Evolutionary conservation across 225 moss, liverwort and hornwort genomes (phyloP).

Genomic region (Rhytidiadelphus loreus): DNA sequence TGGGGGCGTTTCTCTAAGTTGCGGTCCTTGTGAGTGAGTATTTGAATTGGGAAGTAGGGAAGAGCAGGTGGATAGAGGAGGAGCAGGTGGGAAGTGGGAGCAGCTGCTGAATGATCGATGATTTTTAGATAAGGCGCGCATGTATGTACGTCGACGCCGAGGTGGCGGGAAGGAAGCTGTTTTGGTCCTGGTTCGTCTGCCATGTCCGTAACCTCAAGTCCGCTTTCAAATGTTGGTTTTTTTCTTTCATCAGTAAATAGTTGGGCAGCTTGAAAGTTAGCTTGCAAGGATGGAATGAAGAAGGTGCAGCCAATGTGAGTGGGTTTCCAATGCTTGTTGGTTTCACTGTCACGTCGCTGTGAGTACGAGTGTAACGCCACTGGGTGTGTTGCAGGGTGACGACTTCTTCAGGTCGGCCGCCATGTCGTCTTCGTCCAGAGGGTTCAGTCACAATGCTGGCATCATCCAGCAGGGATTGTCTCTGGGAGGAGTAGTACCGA

Average conservation of each 20-base stretch:
- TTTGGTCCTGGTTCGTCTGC: background rate
- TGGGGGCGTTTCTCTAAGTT: background rate
- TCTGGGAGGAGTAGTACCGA: background rate
- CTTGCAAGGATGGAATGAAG: background rate
- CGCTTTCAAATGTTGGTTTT: background rate
- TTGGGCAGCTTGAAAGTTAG: background rate
- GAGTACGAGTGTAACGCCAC: slow-evolving; percentile 7
- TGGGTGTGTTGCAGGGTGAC: background rate
- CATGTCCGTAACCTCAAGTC: background rate
- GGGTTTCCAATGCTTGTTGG: background rate
- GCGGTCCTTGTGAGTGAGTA: background rate
- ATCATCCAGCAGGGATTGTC: background rate
- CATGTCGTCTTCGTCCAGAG: slow-evolving; percentile 39
- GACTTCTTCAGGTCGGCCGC: background rate
- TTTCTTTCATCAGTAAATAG: background rate
- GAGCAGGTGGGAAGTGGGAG: background rate
- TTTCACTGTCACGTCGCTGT: background rate
- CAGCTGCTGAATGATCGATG: background rate
- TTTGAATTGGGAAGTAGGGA: background rate
- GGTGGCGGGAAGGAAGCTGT: background rate
- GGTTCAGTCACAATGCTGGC: background rate
- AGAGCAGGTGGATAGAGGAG: background rate
- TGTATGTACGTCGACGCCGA: background rate
- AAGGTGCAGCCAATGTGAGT: background rate
- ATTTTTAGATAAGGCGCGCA: background rate